Evolutionary conservation across 225 moss, liverwort and hornwort species (phyloP).

Genomic region (Physcomitrellopsis africana): DNA sequence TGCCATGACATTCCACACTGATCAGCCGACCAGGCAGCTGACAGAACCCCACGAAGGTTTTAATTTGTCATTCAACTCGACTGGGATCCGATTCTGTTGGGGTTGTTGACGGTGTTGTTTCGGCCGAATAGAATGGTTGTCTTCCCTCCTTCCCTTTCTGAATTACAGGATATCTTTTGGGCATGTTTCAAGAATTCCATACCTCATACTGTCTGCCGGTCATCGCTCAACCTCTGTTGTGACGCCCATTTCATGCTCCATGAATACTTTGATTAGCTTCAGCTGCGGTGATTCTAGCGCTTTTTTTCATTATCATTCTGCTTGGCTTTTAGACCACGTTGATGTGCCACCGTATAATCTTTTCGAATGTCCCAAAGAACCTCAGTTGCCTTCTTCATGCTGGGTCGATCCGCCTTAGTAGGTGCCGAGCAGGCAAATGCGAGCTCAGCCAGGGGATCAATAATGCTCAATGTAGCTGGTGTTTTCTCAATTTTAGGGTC

Average conservation of each 20-base stretch:
- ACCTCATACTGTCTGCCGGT: not conserved
- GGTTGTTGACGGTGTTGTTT: not conserved
- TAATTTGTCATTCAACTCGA: constrained; percentile 13
- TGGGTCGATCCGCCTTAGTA: constrained; percentile 65
- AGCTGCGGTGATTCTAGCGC: constrained; percentile 10
- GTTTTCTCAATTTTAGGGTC: constrained; percentile 62
- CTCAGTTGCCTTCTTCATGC: constrained; percentile 64
- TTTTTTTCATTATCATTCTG: not conserved
- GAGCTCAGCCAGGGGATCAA: constrained; percentile 60
- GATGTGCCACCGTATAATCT: constrained; percentile 39
- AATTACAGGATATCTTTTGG: not conserved
- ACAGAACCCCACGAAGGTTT: not conserved
- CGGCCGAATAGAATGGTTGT: not conserved
- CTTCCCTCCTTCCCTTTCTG: constrained; percentile 1
- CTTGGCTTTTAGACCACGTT: constrained; percentile 18
- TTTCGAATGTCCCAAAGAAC: constrained; percentile 69
- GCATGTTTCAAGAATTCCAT: not conserved
- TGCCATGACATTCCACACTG: too few relatives aligned
- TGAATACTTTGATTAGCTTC: constrained; percentile 28
- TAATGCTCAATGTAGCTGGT: constrained; percentile 45
- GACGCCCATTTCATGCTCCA: constrained; percentile 31
- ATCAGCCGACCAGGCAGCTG: not conserved
- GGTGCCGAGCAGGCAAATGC: constrained; percentile 74
- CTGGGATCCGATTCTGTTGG: not conserved
- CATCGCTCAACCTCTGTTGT: constrained; percentile 31